Conservation (phyloP, 1,139 yeast species). For the Debaryomyces fabryi region DNA sequence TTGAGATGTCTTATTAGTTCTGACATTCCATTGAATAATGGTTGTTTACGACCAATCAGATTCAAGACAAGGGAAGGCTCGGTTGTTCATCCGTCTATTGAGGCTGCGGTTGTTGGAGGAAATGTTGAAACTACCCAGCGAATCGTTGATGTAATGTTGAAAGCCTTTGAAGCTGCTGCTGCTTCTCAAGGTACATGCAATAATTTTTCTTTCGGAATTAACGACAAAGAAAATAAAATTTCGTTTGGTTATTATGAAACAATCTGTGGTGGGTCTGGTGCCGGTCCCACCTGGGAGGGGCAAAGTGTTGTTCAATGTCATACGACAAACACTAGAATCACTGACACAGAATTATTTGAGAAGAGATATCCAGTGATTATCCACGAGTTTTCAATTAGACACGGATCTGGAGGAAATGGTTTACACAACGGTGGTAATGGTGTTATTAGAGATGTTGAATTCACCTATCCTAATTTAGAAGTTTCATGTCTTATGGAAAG, state of each 20-base stretch:
- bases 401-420: constrained; percentile 47
- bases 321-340: constrained; percentile 51
- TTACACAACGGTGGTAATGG: constrained; percentile 49
- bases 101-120: constrained; percentile 89
- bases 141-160: constrained; percentile 75
- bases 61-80: constrained; percentile 70
- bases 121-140: constrained; percentile 88
- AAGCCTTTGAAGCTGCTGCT: constrained; percentile 75
- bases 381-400: constrained; percentile 42
- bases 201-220: constrained; percentile 51
- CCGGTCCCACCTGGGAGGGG: constrained; percentile 53
- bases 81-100: constrained; percentile 67
- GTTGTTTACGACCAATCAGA: constrained; percentile 73
- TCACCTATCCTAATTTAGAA: constrained; percentile 39
- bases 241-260: constrained; percentile 54
- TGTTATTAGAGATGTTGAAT: constrained; percentile 49
- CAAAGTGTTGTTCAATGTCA: constrained; percentile 52
- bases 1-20: constrained; percentile 73
- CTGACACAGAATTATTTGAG: constrained; percentile 51
- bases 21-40: constrained; percentile 84
- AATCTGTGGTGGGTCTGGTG: constrained; percentile 54
- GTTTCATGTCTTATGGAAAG: constrained; percentile 52
- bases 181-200: constrained; percentile 55
- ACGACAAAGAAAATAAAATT: constrained; percentile 36
- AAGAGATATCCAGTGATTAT: constrained; percentile 50